A percentile compares a stretch with the other conserved stretches of the same genome.
phyloP scores from a whole-genome alignment of 1,139 yeast species.

The Candida pseudoviswanathii region DNA sequence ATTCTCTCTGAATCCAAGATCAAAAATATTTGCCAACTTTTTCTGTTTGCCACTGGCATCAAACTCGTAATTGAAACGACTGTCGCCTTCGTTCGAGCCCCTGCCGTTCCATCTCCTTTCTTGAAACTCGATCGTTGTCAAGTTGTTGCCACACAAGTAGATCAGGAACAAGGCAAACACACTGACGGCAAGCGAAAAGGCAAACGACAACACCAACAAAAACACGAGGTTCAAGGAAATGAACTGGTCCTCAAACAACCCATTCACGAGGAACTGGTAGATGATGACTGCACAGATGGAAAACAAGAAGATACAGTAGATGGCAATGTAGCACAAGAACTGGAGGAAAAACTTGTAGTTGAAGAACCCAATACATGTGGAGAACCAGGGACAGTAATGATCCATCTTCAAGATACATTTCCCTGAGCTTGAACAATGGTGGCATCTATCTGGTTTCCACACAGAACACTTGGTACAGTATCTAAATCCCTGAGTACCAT shows the following conservation, averaged over 20 bases:
- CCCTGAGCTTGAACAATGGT: constrained; percentile 79
- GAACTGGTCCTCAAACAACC: constrained; percentile 36
- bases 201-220: constrained; percentile 57
- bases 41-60: constrained; percentile 33
- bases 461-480: constrained; percentile 66
- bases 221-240: constrained; percentile 64
- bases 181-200: constrained; percentile 64
- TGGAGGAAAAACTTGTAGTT: constrained; percentile 81
- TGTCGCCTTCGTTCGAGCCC: constrained; percentile 26
- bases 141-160: constrained; percentile 61
- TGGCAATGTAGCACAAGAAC: constrained; percentile 59
- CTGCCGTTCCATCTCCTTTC: constrained; percentile 50
- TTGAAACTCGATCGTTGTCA: constrained; percentile 82
- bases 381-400: constrained; percentile 98
- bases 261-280: constrained; percentile 52
- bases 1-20: constrained; percentile 65
- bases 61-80: constrained; percentile 36
- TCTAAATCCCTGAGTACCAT: constrained; percentile 17
- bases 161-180: constrained; percentile 62
- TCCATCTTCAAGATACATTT: constrained; percentile 78
- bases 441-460: constrained; percentile 96
- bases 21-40: constrained; percentile 65
- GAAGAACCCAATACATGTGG: constrained; percentile 79
- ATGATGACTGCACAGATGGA: constrained; percentile 42
- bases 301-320: constrained; percentile 47